Conservation (phyloP, 768 basidiomycete genomes). For the Fomitopsis serialis region DNA sequence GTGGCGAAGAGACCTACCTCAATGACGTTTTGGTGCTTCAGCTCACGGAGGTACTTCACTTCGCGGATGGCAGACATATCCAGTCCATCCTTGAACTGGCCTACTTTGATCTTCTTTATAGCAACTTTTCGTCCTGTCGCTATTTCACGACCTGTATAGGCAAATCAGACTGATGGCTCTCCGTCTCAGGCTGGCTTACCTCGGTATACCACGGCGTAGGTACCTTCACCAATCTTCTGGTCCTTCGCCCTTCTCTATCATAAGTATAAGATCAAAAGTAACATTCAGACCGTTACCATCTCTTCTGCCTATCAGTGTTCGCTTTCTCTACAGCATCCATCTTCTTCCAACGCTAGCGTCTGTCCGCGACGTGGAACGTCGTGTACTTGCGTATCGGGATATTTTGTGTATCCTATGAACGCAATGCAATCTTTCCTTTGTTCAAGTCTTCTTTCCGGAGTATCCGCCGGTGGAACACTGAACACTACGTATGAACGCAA, state of each 20-base stretch:
- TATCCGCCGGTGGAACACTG: too few species aligned
- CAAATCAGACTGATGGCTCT: too few species aligned
- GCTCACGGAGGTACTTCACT: slow-evolving; percentile 93
- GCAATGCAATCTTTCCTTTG: too few species aligned
- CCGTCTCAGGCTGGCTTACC: slow-evolving; percentile 45
- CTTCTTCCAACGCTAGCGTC: not conserved
- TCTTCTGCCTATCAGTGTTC: slow-evolving; percentile 65
- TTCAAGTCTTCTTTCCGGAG: too few species aligned
- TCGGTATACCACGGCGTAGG: slow-evolving; percentile 94
- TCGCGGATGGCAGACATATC: slow-evolving; percentile 99
- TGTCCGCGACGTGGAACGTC: not conserved
- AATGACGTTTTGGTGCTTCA: slow-evolving; percentile 93
- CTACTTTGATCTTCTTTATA: slow-evolving; percentile 97
- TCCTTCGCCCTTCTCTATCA: slow-evolving; percentile 59
- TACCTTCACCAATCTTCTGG: slow-evolving; percentile 83
- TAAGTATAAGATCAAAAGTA: not conserved
- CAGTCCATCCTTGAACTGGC: slow-evolving; percentile 94
- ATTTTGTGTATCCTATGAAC: too few species aligned
- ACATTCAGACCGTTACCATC: slow-evolving; percentile 42
- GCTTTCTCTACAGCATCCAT: slow-evolving; percentile 86
- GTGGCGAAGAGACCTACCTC: slow-evolving; percentile 47
- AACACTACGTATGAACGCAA: too few species aligned
- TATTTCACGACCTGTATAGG: slow-evolving; percentile 73
- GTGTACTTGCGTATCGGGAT: too few species aligned
- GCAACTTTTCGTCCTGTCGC: slow-evolving; percentile 81